Base-by-base conservation (phyloP, 1,284 basidiomycete genomes). In the Hymenochaete sp. region DNA sequence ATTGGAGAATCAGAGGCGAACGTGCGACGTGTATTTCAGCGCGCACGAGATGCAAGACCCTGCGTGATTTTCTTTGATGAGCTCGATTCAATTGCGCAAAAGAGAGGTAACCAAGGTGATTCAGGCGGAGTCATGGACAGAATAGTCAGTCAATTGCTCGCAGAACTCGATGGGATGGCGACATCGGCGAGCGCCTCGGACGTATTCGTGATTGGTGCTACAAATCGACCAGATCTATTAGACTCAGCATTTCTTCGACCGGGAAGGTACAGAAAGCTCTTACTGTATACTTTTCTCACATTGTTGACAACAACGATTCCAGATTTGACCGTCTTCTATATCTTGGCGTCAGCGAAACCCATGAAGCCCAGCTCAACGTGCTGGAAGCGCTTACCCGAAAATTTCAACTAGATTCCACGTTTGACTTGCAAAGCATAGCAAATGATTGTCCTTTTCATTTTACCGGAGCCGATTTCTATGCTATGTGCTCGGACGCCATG, bases 1-100 rank as follows among this genome's bases (percentile, higher is more conserved):
- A 98, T 98, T 56, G 95, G 95, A 53, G 95, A 98, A 68, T 96
- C 93, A 4, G 96, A 98, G 62, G 89, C 93, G 27, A 93, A 95
- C 58, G 90, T 99, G 27, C 82, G 96, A 9, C 73, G 83, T 4
- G 80, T 98, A 1, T 99, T 99, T 60, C 85, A 91, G 57, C 78
- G 82, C 16, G 96, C 96, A 9, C 71, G 91, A 42, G 89, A 93
- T 64, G 91, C 91, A 0, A 79, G 78, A 40, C 91, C 91, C 4
- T 93, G 91, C 59, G 87, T 98, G 35, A 86, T 98, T 45, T 95
- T 99, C 61, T 98, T 99, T 62, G 96, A 98, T 65, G 96, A 99
- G 64, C 73, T 99, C 25, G 96, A 99, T 62, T 93, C 90, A 1
- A 78, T 98, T 21, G 96, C 95, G 24, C 96, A 96, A 0, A 93